Base-by-base conservation (phyloP, 1,284 basidiomycete species). In the Apiotrichum akiyoshidainum region DNA sequence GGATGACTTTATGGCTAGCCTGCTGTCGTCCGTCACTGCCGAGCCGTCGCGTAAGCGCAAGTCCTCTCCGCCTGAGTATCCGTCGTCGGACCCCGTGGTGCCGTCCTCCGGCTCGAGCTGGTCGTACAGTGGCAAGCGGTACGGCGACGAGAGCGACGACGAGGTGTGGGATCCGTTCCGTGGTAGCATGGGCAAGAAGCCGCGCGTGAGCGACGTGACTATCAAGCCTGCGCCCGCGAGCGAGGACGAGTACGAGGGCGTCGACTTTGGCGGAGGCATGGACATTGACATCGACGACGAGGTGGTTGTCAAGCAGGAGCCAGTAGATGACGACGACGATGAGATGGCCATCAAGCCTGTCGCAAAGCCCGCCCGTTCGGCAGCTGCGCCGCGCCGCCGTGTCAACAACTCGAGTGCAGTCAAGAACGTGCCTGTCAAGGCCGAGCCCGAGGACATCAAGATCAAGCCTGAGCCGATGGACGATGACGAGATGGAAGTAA, bases 1-100 rank as follows among this genome's bases (percentile, higher is more conserved):
- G 73, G 82, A 84, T 45, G 90, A 92, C 68, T 91, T 97, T 66
- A 88, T 97, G 89, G 83, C 84, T 0, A 83, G 82, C 19, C 77
- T 97, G 0, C 77, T 96, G 14, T 72, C 72, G n/a, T 62, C 68
- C 10, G 73, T 78, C 33, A 65, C 70, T 1, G 66, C 72, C 12
- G 60, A 69, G 11, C 51, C 70, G 9, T 39, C 54, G 5, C 84
- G 85, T 48, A 91, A 91, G 73, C 85, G 89, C 37, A 91, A 90
- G 66, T 83, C 87, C 8, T 86, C 85, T 0, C 85, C 86, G 12
- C 50, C 58, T 0, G 40, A 48, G 81, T 67, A 66, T 42, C 71
- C 76, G 5, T 71, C 70, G 7, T 74, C 73, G 1, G 73, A 76
- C 33, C 64, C 65, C 2, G 44, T 65, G 11, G 65, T 65, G 12